Base-by-base conservation (phyloP, 1,284 basidiomycete species). In the Papiliotrema fonsecae region DNA sequence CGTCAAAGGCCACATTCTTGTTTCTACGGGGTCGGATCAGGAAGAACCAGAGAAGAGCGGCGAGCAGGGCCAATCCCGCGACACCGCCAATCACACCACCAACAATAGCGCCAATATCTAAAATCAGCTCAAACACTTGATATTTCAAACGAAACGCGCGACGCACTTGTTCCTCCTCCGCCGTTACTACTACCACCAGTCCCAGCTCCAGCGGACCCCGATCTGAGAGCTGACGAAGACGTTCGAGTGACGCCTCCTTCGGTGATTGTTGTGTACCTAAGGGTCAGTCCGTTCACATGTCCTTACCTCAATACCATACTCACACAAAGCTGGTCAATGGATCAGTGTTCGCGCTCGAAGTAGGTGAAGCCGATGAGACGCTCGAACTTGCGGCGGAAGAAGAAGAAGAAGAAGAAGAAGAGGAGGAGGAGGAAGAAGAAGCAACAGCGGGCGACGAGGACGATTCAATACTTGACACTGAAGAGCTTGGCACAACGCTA, bases 21-120 rank as follows among this genome's bases (percentile, higher is more conserved):
- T 54, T 44, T 40, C 58, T 59, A 50, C 54, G 60, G 24, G 57
- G 54, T 37, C 57, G 58, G 52, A 65, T 56, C 47, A 59, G 56
- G 59, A 71, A 62, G 61, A 66, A 72, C 52, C 60, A 62, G 6
- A 67, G 34, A 13, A 71, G 56, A 6, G 58, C 58, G 14, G 55
- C 57, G 22, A 74, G 42, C 1, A 69, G 44, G 13, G 63, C 54
- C 4, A 69, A 51, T 39, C 64, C 70, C 30, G 55, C 60, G 6
- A 71, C 57, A 46, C 73, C 73, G 22, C 73, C 73, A n/a, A 75
- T 60, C n/a, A 72, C 71, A 41, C 72, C 73, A 28, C 73, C 73
- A 14, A 68, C 73, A 27, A 75, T 75, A 1, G 72, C 68, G 25
- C 73, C 72, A 18, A 56, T 59, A 52, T 73, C 67, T 69, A 42